Base-by-base conservation (phyloP, 2,329 filamentous ascomycete species). In the Arachnomyces sp. region DNA sequence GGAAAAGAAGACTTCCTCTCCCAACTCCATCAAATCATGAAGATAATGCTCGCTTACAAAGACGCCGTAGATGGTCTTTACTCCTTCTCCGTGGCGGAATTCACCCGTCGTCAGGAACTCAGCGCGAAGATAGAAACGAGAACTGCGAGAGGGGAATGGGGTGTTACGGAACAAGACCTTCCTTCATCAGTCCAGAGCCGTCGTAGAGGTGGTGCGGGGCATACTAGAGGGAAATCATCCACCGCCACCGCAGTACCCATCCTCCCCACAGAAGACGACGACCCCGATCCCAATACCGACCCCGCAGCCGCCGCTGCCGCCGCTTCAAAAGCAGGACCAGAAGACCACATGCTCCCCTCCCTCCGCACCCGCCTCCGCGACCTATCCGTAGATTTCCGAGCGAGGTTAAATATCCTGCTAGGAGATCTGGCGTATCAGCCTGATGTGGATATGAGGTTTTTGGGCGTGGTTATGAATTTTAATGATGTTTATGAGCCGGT, bases 401-500 rank as follows among this genome's bases (percentile, higher is more conserved):
- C 76, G 1, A 77, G 84, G 18, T 75, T 96, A 36, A 87, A 87
- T 59, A 72, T 89, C 31, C 67, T 98, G 40, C 70, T 98, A 3
- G 88, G 92, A 11, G 93, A 98, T 60, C 63, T 98, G 47, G 84
- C 87, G 7, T 90, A 93, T 65, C 90, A 96, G 64, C 83, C 88
- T 1, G 92, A 98, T 60, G 82, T 89, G 38, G 92, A 98, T 61
- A 86, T 98, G 80, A 76, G 90, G 40, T 96, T 96, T 71, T 67
- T 98, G 50, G 92, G 87, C 30, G 88, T 96, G 34, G 86, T 92
- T 31, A 96, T 98, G 87, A 98, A 96, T 66, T 98, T 96, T 65
- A 98, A 98, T 64, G 90, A 96, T 60, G 85, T 94, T 17, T 96
- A 96, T 63, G 78, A 86, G 63, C 85, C 86, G 11, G 77, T 81